Conservation (phyloP, 1,139 yeast species). For the Pichia cactophila region DNA sequence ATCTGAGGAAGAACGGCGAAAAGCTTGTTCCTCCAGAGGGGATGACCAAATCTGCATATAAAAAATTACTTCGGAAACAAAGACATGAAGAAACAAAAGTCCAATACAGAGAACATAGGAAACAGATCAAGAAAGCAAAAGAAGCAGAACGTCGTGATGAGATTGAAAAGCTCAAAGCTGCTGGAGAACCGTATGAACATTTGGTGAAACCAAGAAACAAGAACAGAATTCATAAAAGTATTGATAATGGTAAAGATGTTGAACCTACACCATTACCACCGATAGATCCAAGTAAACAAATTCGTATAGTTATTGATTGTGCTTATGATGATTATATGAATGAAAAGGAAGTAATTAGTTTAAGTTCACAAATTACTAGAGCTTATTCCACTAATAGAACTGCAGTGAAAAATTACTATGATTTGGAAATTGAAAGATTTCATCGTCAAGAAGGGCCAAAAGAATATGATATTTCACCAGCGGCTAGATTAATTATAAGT, state of each 20-base stretch:
- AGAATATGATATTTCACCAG: constrained; percentile 25
- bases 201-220: constrained; percentile 20
- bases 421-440: constrained; percentile 4
- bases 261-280: constrained; percentile 15
- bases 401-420: constrained; percentile 30
- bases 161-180: constrained; percentile 22
- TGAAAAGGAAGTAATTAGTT: constrained; percentile 66
- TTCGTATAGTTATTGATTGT: constrained; percentile 69
- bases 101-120: constrained; percentile 42
- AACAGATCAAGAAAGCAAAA: constrained; percentile 46
- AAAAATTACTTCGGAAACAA: constrained; percentile 52
- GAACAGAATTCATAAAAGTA: constrained; percentile 22
- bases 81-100: constrained; percentile 61
- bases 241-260: constrained; percentile 22
- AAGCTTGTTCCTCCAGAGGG: constrained; percentile 58
- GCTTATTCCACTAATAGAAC: constrained; percentile 72
- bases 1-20: constrained; percentile 11
- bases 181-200: constrained; percentile 26
- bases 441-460: background rate
- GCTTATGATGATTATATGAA: constrained; percentile 86
- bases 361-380: constrained; percentile 75
- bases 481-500: constrained; percentile 54
- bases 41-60: constrained; percentile 80
- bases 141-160: constrained; percentile 31
- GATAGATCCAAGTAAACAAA: constrained; percentile 35